These are phyloP conservation scores for Niebla homalea DNA, from an alignment of 495 filamentous ascomycete species.

Conservation along the genomic window DNA sequence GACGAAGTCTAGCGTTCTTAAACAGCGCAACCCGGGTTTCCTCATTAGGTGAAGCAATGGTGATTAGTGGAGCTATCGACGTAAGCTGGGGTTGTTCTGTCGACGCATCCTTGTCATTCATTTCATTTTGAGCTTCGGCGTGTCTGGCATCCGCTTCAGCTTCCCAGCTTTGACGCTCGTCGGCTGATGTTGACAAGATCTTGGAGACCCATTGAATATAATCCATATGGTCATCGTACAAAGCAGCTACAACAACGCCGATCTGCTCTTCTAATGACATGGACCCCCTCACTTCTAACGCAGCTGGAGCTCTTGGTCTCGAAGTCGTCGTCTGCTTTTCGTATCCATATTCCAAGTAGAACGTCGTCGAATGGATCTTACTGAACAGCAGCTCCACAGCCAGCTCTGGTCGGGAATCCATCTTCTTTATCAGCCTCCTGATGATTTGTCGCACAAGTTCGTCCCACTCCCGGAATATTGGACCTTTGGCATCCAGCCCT, in stretches of 20 bases:
- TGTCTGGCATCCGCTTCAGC: constrained; percentile 46
- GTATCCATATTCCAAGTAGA: constrained; percentile 81
- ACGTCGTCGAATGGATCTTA: constrained; percentile 71
- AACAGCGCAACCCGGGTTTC: constrained; percentile 61
- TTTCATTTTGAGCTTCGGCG: constrained; percentile 12
- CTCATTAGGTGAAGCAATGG: constrained; percentile 56
- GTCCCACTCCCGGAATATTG: constrained; percentile 79
- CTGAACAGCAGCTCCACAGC: constrained; percentile 86
- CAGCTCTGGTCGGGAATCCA: constrained; percentile 70
- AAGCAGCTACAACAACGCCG: constrained; percentile 58
- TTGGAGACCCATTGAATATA: constrained; percentile 71
- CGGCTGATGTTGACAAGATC: constrained; percentile 49
- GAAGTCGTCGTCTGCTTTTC: constrained; percentile 59
- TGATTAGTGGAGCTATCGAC: constrained; percentile 14
- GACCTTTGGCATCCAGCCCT: constrained; percentile 46
- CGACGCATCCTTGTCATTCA: not conserved
- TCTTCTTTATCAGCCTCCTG: constrained; percentile 59
- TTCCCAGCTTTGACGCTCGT: constrained; percentile 73
- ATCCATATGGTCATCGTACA: constrained; percentile 64
- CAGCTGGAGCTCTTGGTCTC: constrained; percentile 50
- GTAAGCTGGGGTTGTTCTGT: not conserved
- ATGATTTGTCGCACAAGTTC: constrained; percentile 73
- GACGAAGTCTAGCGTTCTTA: constrained; percentile 77
- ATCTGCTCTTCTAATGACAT: constrained; percentile 55
- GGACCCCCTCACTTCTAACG: constrained; percentile 66